Percentiles rank a stretch among this genome's conserved stretches.
Evolutionary conservation across 1,284 basidiomycete genomes (phyloP).

Genomic region (Rhizoctonia solani): DNA sequence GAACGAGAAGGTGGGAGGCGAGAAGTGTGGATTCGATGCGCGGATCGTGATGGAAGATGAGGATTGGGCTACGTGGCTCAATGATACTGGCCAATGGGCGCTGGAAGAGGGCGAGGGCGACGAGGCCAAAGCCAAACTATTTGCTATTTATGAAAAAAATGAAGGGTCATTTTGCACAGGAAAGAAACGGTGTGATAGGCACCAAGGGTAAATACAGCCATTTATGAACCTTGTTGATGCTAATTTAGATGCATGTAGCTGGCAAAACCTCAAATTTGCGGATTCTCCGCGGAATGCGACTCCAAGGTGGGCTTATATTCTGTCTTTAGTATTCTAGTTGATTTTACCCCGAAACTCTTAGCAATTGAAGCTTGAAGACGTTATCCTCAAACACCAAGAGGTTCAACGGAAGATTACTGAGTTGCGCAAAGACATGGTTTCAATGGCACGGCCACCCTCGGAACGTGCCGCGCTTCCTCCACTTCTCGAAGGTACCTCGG

Average conservation of each 20-base stretch:
- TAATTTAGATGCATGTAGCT: slow-evolving; percentile 50
- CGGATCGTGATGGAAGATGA: slow-evolving; percentile 77
- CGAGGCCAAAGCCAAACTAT: slow-evolving; percentile 38
- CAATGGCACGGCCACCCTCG: slow-evolving; percentile 7
- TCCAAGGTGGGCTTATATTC: slow-evolving; percentile 51
- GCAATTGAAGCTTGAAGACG: slow-evolving; percentile 20
- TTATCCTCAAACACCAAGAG: slow-evolving; percentile 9
- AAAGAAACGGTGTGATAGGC: slow-evolving; percentile 73
- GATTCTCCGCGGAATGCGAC: slow-evolving; percentile 71
- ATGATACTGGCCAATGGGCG: slow-evolving; percentile 57
- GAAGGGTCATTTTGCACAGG: slow-evolving; percentile 73
- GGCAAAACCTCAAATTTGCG: slow-evolving; percentile 73
- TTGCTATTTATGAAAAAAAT: slow-evolving; percentile 48
- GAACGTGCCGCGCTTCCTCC: slow-evolving; percentile 11
- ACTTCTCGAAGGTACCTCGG: not conserved
- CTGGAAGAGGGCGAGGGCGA: slow-evolving; percentile 50
- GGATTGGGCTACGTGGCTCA: slow-evolving; percentile 62
- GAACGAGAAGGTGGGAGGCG: slow-evolving; percentile 57
- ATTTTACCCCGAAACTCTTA: not conserved
- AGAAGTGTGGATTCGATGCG: slow-evolving; percentile 83
- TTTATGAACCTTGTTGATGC: slow-evolving; percentile 8
- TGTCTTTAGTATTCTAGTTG: not conserved
- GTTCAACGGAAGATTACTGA: slow-evolving; percentile 14
- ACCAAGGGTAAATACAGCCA: slow-evolving; percentile 61
- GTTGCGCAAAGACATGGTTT: slow-evolving; percentile 11